Base-by-base conservation (phyloP, 305 asterid genomes). In the Lippia alba region DNA sequence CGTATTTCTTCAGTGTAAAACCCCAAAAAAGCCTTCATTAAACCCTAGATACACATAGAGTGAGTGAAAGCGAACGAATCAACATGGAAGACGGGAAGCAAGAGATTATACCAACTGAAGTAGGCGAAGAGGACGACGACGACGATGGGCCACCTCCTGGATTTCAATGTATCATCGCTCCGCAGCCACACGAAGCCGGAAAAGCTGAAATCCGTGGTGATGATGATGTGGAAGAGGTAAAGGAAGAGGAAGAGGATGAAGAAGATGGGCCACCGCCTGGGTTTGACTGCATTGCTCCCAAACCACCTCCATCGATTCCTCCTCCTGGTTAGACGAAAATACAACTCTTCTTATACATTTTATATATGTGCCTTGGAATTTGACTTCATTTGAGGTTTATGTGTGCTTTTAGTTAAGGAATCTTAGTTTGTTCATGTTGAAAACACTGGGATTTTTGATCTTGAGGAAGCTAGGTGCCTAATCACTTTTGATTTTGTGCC, bases 61-160 rank as follows among this genome's bases (percentile, higher is more conserved):
- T 19, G 46, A 45, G 24, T 32, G 32, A 18, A 44, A 60, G 6
- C 16, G 50, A 61, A 61, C 16, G 50, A 61, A 61, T 24, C 8
- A 33, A 33, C 56, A 71, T 75, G 72, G 46, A 56, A 32, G 65
- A 66, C 61, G 67, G 61, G 36, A 15, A 61, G 55, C 64, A n/a
- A 64, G 73, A 69, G 63, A 55, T 44, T 9, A 70, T 58, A 36
- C 56, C 39, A 3, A 84, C 76, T 0, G 86, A 76, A 3, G 90
- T 83, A 4, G 90, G 83, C 2, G 85, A 83, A 24, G 30, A 24
- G 2, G 96, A 83, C 0, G 93, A 84, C 0, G 92, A 90, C 12
- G 95, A 85, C 41, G 96, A 89, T 32, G 97, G 98, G 34, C 96
- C 97, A 5, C 97, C 96, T 12, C 98, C 98, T 73, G 97, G 97